Evolutionary conservation across 2,329 filamentous ascomycete species (phyloP).

Genomic region (Albophoma yamanashiensis): DNA sequence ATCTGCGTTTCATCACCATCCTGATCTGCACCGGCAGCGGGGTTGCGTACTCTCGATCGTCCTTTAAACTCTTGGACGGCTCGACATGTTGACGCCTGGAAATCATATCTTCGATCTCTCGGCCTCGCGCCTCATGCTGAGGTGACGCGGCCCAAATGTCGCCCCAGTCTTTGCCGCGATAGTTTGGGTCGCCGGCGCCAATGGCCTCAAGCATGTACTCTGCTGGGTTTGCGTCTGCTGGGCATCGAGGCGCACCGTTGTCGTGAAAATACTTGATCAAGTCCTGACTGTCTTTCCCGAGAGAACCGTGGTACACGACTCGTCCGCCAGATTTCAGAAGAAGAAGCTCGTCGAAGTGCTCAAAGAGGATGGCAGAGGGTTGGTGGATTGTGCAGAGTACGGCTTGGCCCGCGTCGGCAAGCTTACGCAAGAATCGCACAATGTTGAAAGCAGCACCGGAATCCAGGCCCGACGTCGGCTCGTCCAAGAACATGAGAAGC

Average conservation of each 20-base stretch:
- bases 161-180: slow-evolving; percentile 50
- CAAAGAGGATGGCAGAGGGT: slow-evolving; percentile 43
- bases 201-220: slow-evolving; percentile 47
- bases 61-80: slow-evolving; percentile 27
- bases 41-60: slow-evolving; percentile 53
- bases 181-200: slow-evolving; percentile 51
- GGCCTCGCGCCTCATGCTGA: slow-evolving; percentile 31
- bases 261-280: slow-evolving; percentile 42
- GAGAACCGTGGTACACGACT: slow-evolving; percentile 42
- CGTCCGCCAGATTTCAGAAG: slow-evolving; percentile 42
- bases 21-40: slow-evolving; percentile 41
- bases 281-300: slow-evolving; percentile 35
- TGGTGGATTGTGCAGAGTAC: slow-evolving; percentile 53
- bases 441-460: slow-evolving; percentile 50
- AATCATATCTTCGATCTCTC: slow-evolving; percentile 43
- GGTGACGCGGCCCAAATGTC: slow-evolving; percentile 47
- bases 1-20: slow-evolving; percentile 45
- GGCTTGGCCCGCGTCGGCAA: slow-evolving; percentile 48
- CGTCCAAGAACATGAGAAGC: slow-evolving; percentile 55
- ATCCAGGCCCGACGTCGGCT: slow-evolving; percentile 48
- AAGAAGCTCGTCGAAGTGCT: slow-evolving; percentile 45
- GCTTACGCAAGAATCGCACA: slow-evolving; percentile 48
- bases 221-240: slow-evolving; percentile 37
- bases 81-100: slow-evolving; percentile 28
- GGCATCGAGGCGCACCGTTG: slow-evolving; percentile 36